Percentiles rank a stretch among this genome's conserved stretches.
Conservation (phyloP, 164 flowering plant genomes). For the Chimonanthus salicifolius region DNA sequence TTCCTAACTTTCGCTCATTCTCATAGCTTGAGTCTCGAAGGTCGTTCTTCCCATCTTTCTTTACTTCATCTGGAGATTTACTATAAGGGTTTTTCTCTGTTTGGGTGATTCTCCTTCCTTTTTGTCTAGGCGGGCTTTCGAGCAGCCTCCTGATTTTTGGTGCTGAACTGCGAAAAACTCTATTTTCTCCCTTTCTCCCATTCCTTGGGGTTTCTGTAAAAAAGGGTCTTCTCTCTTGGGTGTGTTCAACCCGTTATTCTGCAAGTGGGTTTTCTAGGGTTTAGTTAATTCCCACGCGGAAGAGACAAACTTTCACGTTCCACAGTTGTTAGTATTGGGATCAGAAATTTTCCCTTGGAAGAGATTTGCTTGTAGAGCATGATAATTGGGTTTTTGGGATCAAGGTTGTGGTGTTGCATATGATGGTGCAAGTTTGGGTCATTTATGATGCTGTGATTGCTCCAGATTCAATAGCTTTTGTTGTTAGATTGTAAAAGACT, state of each 20-base stretch:
- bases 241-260: neutral
- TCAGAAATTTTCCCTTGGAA: neutral
- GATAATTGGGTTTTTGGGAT: neutral
- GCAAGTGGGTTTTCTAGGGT: slow-evolving; percentile 3
- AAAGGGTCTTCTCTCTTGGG: neutral
- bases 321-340: neutral
- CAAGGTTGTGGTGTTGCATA: neutral
- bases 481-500: slow-evolving; percentile 6
- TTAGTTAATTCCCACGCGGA: neutral
- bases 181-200: no score
- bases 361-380: neutral
- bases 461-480: slow-evolving; percentile 7
- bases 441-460: neutral
- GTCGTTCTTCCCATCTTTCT: neutral
- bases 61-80: neutral
- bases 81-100: neutral
- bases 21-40: neutral
- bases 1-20: neutral
- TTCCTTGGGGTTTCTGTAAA: neutral
- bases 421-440: slow-evolving; percentile 1
- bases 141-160: no score
- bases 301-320: neutral
- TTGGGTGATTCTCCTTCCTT: neutral
- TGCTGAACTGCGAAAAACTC: no score
- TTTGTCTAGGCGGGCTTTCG: no score